phyloP scores from a whole-genome alignment of 2,329 filamentous ascomycete genomes.

The Penicillium sp. region DNA sequence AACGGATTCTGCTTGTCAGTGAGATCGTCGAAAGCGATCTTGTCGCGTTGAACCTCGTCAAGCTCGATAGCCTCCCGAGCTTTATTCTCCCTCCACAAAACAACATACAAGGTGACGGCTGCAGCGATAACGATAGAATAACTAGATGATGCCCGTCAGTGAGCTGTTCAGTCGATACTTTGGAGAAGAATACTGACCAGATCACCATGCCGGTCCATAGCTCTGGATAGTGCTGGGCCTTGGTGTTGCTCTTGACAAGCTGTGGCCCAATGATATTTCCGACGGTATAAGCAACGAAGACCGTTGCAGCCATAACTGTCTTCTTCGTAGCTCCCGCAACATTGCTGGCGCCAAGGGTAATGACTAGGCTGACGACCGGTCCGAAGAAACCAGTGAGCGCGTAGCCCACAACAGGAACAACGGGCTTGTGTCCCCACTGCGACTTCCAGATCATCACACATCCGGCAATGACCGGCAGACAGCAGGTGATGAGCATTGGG shows the following conservation, averaged over 20 bases:
- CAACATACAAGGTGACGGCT: constrained; percentile 57
- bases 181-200: constrained; percentile 42
- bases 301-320: constrained; percentile 71
- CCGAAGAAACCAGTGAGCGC: constrained; percentile 74
- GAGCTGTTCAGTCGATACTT: neutral
- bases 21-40: constrained; percentile 67
- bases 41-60: constrained; percentile 64
- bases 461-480: constrained; percentile 72
- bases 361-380: constrained; percentile 66
- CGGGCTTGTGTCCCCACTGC: constrained; percentile 63
- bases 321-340: constrained; percentile 78
- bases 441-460: constrained; percentile 75
- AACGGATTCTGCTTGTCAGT: constrained; percentile 70
- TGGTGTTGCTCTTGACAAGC: constrained; percentile 67
- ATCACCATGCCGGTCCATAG: constrained; percentile 71
- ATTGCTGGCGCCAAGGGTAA: constrained; percentile 64
- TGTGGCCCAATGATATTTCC: constrained; percentile 77
- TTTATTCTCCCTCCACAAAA: constrained; percentile 63
- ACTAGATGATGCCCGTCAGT: constrained; percentile 39
- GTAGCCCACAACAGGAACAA: constrained; percentile 69
- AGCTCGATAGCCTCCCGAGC: constrained; percentile 51
- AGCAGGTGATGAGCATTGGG: constrained; percentile 65
- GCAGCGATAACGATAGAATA: constrained; percentile 69
- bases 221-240: constrained; percentile 67
- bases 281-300: constrained; percentile 75